Conservation (phyloP, 2,329 filamentous ascomycete species). For the Kalaharituber pfeilii region DNA sequence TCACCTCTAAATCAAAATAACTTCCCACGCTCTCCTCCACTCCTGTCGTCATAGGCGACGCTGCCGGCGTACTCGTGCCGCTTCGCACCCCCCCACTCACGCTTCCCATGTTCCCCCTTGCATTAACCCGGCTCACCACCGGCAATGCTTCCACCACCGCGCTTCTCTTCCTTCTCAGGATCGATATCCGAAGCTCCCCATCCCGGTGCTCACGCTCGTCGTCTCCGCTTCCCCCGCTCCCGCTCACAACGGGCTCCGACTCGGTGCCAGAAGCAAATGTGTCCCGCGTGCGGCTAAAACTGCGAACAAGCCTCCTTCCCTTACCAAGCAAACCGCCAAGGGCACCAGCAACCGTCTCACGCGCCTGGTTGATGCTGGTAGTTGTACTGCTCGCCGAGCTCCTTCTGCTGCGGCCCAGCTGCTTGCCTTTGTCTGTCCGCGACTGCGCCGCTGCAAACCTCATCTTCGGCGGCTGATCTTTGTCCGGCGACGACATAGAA, state of each 20-base stretch:
- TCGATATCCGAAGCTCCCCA: not conserved
- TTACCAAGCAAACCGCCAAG: not conserved
- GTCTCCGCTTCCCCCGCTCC: slow-evolving; percentile 6
- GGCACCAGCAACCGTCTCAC: not conserved
- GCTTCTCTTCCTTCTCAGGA: not conserved
- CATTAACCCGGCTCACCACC: not conserved
- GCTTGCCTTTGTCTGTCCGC: slow-evolving; percentile 1
- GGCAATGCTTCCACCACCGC: not conserved
- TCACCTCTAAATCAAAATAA: not conserved
- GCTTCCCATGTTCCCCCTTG: not conserved
- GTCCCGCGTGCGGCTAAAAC: not conserved
- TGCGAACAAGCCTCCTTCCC: not conserved
- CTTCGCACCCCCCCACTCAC: too few species aligned
- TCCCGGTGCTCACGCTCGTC: slow-evolving; percentile 8
- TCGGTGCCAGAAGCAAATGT: not conserved
- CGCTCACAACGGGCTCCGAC: not conserved
- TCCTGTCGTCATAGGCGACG: too few species aligned
- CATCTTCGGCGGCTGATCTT: not conserved
- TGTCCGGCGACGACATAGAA: not conserved
- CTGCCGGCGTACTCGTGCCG: not conserved
- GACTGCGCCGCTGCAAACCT: not conserved
- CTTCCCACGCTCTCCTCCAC: not conserved
- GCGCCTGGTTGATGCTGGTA: not conserved
- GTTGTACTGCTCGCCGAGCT: slow-evolving; percentile 12
- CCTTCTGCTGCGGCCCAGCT: slow-evolving; percentile 6